phyloP scores from a whole-genome alignment of 306 rosid species.

The Vachellia collinsii region DNA sequence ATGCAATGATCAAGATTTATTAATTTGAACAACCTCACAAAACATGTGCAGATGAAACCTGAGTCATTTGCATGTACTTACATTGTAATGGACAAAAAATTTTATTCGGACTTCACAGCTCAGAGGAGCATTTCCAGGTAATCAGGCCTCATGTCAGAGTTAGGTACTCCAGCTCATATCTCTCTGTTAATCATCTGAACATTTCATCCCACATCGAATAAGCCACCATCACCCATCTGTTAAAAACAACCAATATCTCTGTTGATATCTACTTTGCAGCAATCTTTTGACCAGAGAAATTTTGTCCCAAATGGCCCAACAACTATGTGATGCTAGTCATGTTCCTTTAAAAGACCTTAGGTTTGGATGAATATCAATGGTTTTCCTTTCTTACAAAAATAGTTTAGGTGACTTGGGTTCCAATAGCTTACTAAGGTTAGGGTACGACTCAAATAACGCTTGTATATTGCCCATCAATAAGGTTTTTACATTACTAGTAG shows the following conservation, averaged over 20 bases:
- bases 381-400: too few relatives aligned
- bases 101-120: background rate
- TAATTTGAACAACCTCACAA: background rate
- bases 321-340: background rate
- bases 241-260: slow-evolving; percentile 35
- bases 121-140: background rate
- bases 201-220: background rate
- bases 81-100: background rate
- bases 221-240: slow-evolving; percentile 30
- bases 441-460: too few relatives aligned
- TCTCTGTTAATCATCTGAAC: background rate
- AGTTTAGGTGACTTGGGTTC: too few relatives aligned
- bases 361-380: background rate
- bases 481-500: too few relatives aligned
- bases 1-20: background rate
- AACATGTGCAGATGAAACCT: background rate
- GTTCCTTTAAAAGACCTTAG: background rate
- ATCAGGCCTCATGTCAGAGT: background rate
- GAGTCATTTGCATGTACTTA: background rate
- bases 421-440: too few relatives aligned
- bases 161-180: slow-evolving; percentile 2
- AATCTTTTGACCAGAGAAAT: slow-evolving; percentile 42
- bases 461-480: too few relatives aligned
- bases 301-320: slow-evolving; percentile 10
- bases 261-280: slow-evolving; percentile 28